These are phyloP conservation scores for Beauveria asiatica DNA, from an alignment of 2,329 filamentous ascomycete species.

Conservation along the genomic window DNA sequence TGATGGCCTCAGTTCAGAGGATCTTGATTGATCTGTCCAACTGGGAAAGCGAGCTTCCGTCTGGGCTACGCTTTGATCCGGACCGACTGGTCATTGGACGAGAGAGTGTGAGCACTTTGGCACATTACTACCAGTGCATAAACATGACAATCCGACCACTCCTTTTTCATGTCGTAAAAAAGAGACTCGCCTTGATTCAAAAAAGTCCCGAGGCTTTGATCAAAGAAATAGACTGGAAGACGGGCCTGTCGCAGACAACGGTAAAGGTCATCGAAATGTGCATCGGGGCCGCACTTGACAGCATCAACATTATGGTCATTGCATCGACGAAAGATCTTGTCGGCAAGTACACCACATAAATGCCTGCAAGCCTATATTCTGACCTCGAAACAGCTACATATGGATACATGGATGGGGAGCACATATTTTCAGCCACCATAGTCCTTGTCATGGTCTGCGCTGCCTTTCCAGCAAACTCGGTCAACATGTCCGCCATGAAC, in stretches of 20 bases:
- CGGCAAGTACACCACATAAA: conserved; percentile 24
- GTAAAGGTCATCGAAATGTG: conserved; percentile 44
- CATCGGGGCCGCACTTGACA: conserved; percentile 40
- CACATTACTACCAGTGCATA: conserved; percentile 50
- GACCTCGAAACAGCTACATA: conserved; percentile 34
- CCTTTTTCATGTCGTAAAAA: conserved; percentile 44
- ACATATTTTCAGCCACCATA: conserved; percentile 45
- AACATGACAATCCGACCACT: conserved; percentile 48
- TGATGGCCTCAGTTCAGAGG: conserved; percentile 41
- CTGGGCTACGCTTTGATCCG: conserved; percentile 39
- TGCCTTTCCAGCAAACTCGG: conserved; percentile 37
- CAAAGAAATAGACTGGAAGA: conserved; percentile 31
- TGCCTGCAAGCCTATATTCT: not conserved
- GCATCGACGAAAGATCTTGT: conserved; percentile 41
- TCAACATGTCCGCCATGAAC: conserved; percentile 36
- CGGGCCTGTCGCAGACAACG: conserved; percentile 38
- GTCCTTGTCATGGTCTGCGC: conserved; percentile 47
- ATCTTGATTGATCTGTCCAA: conserved; percentile 40
- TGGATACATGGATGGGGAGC: conserved; percentile 49
- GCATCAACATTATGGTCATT: conserved; percentile 38
- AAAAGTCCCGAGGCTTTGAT: conserved; percentile 13
- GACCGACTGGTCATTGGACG: conserved; percentile 35
- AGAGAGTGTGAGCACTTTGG: conserved; percentile 41
- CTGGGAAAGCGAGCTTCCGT: conserved; percentile 41
- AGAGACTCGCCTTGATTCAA: conserved; percentile 28